phyloP scores from a whole-genome alignment of 2,329 filamentous ascomycete species.

The Plenodomus biglobosus region DNA sequence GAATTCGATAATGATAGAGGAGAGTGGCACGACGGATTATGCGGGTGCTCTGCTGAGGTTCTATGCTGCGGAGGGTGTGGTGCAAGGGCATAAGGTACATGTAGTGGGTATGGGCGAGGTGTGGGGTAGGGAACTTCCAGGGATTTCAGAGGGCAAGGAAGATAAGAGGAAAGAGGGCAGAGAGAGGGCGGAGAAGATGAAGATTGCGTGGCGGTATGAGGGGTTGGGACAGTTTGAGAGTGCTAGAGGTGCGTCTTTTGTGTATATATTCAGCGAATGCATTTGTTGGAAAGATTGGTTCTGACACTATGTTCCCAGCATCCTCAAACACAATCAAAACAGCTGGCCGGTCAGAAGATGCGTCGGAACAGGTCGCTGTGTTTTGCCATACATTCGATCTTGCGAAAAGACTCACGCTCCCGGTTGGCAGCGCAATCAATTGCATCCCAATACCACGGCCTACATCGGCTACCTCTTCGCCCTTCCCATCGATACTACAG shows the following conservation, averaged over 20 bases:
- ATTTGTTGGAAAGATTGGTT: constrained; percentile 6
- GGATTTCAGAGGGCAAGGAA: constrained; percentile 56
- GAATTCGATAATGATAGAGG: constrained; percentile 76
- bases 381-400: constrained; percentile 58
- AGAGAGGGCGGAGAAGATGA: constrained; percentile 70
- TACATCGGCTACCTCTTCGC: constrained; percentile 57
- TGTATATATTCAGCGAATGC: constrained; percentile 24
- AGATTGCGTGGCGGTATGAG: constrained; percentile 98
- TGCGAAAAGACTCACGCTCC: constrained; percentile 51
- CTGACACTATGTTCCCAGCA: constrained; percentile 23
- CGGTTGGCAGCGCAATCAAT: constrained; percentile 46
- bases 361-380: constrained; percentile 49
- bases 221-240: constrained; percentile 70
- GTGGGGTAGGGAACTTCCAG: constrained; percentile 85
- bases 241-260: constrained; percentile 62
- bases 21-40: constrained; percentile 93
- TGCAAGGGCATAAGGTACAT: constrained; percentile 88
- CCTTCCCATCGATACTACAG: constrained; percentile 68
- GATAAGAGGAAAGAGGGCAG: constrained; percentile 31
- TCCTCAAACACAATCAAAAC: constrained; percentile 22
- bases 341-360: constrained; percentile 44
- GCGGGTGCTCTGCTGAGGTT: constrained; percentile 80
- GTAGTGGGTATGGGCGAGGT: constrained; percentile 75
- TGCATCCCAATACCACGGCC: constrained; percentile 57
- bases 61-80: constrained; percentile 88